Evolutionary conservation across 1,139 yeast species (phyloP), one percentile per base, ranked within the genome.

Genomic region (Geotrichum fermentans): DNA sequence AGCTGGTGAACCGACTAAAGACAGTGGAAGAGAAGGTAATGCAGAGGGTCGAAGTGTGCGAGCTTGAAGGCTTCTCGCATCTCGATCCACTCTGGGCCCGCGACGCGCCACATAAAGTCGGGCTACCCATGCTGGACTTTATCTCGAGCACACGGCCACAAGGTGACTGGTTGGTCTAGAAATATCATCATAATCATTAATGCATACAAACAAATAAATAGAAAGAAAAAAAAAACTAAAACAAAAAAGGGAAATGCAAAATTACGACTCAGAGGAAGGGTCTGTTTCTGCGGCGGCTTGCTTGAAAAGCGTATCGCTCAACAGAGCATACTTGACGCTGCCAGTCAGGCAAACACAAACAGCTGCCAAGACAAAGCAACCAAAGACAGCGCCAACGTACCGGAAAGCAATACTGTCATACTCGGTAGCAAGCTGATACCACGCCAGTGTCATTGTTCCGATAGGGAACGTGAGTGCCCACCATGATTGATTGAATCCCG

Each of bases 381-480:
- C 82, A 60, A 83, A 84, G 2, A 84, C 73, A 4, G 82, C 73
- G 2, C 84, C 78, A 46, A 86, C 58, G 4, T 80, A 80, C 55
- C 76, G 73, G 67, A 83, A 83, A 2, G 80, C 78, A 36, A 62
- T 61, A 56, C 80, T 68, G 5, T 75, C 73, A 45, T 69, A 73
- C 5, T 74, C 64, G 2, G 55, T 58, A 35, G 72, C 78, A 24
- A 87, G 62, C 57, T 78, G 76, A 18, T 71, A 64, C 56, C 79
- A 75, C 2, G 87, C 78, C 18, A 84, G 65, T 0, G 83, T 72
- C 82, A 85, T 82, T 0, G 96, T 87, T 2, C 96, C 96, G 57
- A 87, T 62, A 1, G 96, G 96, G 80, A 89, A 89, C 54, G 96
- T 84, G 73, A 85, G 78, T 28, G 89, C 80, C 95, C 96, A 88